Conservation (phyloP, 225 moss, liverwort and hornwort genomes). For the Bryum argenteum region DNA sequence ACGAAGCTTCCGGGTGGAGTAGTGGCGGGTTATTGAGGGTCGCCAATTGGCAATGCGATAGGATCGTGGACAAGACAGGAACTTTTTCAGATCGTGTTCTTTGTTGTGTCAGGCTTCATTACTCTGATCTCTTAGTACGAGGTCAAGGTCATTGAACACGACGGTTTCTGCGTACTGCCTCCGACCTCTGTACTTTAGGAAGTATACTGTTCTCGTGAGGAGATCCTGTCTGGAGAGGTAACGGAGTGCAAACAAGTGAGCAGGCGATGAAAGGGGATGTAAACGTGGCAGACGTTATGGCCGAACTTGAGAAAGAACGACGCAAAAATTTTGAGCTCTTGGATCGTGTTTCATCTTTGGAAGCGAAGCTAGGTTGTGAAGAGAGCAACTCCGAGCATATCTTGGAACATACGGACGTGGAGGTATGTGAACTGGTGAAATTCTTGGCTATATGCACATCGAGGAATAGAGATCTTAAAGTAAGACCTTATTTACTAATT, state of each 20-base stretch:
- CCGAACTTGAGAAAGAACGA: conserved; percentile 80
- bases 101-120: conserved; percentile 16
- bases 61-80: conserved; percentile 1
- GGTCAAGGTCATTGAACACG: conserved; percentile 20
- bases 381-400: conserved; percentile 33
- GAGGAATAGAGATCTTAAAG: background rate
- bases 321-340: conserved; percentile 76
- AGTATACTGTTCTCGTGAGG: conserved; percentile 27
- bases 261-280: conserved; percentile 44
- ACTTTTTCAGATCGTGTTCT: conserved; percentile 24
- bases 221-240: conserved; percentile 44
- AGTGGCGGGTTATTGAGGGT: conserved; percentile 16
- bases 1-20: conserved; percentile 14
- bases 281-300: conserved; percentile 70
- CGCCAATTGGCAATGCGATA: conserved; percentile 9
- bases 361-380: conserved; percentile 71
- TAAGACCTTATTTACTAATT: conserved; percentile 3
- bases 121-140: conserved; percentile 19
- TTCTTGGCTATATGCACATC: conserved; percentile 21
- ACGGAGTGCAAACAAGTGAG: conserved; percentile 37
- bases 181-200: conserved; percentile 11
- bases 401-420: conserved; percentile 36
- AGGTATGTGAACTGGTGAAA: conserved; percentile 37
- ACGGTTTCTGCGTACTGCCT: conserved; percentile 18
- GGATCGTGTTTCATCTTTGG: conserved; percentile 65